A percentile compares a stretch with the other conserved stretches of the same genome.
Evolutionary conservation across 441 rosid genomes (phyloP).

Genomic region (Biscutella auriculata): DNA sequence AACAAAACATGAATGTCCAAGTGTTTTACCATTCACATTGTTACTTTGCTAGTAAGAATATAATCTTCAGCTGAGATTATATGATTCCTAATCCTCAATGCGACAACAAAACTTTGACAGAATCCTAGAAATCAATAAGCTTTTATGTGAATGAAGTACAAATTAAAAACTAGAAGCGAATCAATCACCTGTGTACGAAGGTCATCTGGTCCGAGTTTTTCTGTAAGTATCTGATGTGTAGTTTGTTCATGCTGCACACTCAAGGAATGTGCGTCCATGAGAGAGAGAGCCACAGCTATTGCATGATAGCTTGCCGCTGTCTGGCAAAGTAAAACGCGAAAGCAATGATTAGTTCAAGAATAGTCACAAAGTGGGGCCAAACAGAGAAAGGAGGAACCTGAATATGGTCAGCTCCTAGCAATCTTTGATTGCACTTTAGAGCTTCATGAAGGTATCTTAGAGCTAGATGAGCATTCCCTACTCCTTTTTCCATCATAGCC

Average conservation of each 20-base stretch:
- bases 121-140: neutral
- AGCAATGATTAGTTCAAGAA: slow-evolving; percentile 3
- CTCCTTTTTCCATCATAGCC: slow-evolving; percentile 83
- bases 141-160: neutral
- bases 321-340: slow-evolving; percentile 24
- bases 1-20: neutral
- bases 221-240: slow-evolving; percentile 57
- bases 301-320: slow-evolving; percentile 85
- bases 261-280: slow-evolving; percentile 63
- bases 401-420: slow-evolving; percentile 71
- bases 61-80: neutral
- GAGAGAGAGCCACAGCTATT: slow-evolving; percentile 72
- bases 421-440: slow-evolving; percentile 66
- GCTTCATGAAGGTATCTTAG: slow-evolving; percentile 79
- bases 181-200: slow-evolving; percentile 52
- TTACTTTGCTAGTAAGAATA: neutral
- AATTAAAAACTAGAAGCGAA: neutral
- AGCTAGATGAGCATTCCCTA: slow-evolving; percentile 69
- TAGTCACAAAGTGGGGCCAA: neutral
- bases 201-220: slow-evolving; percentile 68
- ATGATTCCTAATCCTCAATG: slow-evolving; percentile 3
- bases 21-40: neutral
- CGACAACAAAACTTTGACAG: neutral
- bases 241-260: slow-evolving; percentile 79
- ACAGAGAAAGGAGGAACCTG: slow-evolving; percentile 33